These are phyloP conservation scores for Microcos paniculata DNA, from an alignment of 345 rosid species.

Conservation along the genomic window DNA sequence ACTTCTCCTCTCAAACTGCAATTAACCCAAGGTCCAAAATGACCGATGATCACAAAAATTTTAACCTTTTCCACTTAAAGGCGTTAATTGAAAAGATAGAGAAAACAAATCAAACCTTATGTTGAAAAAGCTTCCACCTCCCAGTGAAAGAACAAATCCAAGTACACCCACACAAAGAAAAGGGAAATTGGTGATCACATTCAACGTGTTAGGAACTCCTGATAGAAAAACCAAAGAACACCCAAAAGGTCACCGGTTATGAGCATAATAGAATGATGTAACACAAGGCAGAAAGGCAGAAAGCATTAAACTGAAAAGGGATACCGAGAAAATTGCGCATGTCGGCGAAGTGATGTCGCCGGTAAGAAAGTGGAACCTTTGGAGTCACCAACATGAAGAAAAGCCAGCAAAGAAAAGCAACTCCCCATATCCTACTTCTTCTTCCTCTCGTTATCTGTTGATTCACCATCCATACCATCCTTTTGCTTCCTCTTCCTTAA, in stretches of 20 bases:
- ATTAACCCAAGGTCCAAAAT: constrained; percentile 17
- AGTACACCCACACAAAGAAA: constrained; percentile 77
- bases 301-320: not conserved
- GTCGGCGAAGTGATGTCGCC: constrained; percentile 61
- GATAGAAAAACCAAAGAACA: constrained; percentile 25
- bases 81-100: not conserved
- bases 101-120: constrained; percentile 44
- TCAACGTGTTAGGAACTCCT: constrained; percentile 91
- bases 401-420: constrained; percentile 56
- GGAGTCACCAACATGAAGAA: constrained; percentile 68
- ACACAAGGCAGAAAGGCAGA: not conserved
- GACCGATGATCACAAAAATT: not conserved
- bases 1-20: constrained; percentile 74
- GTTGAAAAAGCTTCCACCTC: constrained; percentile 65
- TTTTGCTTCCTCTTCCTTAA: not conserved
- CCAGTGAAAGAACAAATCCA: constrained; percentile 68
- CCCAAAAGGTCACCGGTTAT: not conserved
- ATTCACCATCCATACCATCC: constrained; percentile 53
- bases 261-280: not conserved
- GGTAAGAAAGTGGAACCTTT: constrained; percentile 51
- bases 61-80: not conserved
- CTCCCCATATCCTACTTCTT: constrained; percentile 42
- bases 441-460: constrained; percentile 52
- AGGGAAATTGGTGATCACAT: constrained; percentile 84
- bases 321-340: constrained; percentile 85